phyloP scores from a whole-genome alignment of 257 asterid genomes.

The Salvia rosmarinus region DNA sequence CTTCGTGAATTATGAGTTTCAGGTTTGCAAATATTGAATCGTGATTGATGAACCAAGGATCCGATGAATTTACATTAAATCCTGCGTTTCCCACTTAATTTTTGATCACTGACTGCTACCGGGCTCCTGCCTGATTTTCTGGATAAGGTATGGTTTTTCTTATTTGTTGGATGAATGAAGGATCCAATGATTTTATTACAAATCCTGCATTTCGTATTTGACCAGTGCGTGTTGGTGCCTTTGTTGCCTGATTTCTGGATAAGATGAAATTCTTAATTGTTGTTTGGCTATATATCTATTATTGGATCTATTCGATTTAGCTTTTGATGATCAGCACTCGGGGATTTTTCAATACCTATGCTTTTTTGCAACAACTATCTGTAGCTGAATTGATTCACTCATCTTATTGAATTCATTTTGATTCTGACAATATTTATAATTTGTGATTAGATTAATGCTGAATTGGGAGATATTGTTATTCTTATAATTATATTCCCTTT shows the following conservation, averaged over 20 bases:
- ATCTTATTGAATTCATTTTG: background rate
- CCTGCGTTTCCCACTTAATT: constrained; percentile 41
- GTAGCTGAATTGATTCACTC: constrained; percentile 30
- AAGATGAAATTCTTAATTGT: constrained; percentile 19
- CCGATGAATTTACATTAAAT: constrained; percentile 45
- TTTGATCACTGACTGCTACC: constrained; percentile 36
- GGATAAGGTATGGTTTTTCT: constrained; percentile 32
- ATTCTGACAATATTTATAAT: constrained; percentile 1
- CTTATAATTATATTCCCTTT: background rate
- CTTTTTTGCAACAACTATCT: constrained; percentile 30
- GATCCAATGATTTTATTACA: constrained; percentile 40
- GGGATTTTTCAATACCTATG: constrained; percentile 10
- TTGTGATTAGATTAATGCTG: constrained; percentile 17
- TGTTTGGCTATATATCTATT: constrained; percentile 28
- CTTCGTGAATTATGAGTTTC: constrained; percentile 34
- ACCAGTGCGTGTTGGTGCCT: constrained; percentile 21
- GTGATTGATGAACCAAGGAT: constrained; percentile 46
- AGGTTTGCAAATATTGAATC: constrained; percentile 38
- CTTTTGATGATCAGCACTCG: constrained; percentile 29
- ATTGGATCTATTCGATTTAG: constrained; percentile 55
- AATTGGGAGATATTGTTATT: constrained; percentile 4
- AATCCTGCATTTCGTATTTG: constrained; percentile 44
- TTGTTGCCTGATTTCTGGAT: constrained; percentile 38
- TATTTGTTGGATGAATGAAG: constrained; percentile 37
- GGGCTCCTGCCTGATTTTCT: constrained; percentile 44